These are phyloP conservation scores for Phlyctochytrium bullatum DNA, from an alignment of 192 early-diverging fungal species.

Conservation along the genomic window DNA sequence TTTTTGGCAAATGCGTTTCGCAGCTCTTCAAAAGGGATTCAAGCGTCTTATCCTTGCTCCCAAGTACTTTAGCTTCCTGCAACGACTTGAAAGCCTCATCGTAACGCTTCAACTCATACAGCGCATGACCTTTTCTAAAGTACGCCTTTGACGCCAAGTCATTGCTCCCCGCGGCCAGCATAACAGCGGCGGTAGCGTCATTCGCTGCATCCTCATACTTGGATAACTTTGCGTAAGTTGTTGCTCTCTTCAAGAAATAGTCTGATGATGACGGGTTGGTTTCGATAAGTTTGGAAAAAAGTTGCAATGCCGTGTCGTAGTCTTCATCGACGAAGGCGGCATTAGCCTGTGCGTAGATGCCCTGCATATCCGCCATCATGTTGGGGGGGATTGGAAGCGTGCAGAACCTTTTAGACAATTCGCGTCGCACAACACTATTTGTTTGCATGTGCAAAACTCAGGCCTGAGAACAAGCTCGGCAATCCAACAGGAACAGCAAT, in stretches of 20 bases:
- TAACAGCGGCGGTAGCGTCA: slow-evolving; percentile 66
- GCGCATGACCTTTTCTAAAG: slow-evolving; percentile 58
- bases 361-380: background rate
- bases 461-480: background rate
- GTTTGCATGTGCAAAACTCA: background rate
- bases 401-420: slow-evolving; percentile 1
- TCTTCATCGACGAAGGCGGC: slow-evolving; percentile 79
- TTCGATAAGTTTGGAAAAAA: slow-evolving; percentile 68
- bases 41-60: background rate
- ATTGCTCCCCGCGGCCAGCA: slow-evolving; percentile 49
- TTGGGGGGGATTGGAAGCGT: background rate
- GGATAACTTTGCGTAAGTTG: slow-evolving; percentile 63
- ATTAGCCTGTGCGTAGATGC: slow-evolving; percentile 44
- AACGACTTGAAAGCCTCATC: background rate
- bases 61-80: background rate
- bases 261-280: slow-evolving; percentile 60
- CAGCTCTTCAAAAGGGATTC: slow-evolving; percentile 43
- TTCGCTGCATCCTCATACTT: slow-evolving; percentile 54
- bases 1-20: slow-evolving; percentile 23
- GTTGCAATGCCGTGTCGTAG: slow-evolving; percentile 65
- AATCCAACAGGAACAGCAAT: no score
- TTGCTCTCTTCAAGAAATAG: slow-evolving; percentile 66
- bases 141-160: slow-evolving; percentile 66
- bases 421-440: background rate
- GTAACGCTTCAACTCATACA: slow-evolving; percentile 56